phyloP scores from a whole-genome alignment of 2,329 filamentous ascomycete species.

The Claviceps humidiphila region DNA sequence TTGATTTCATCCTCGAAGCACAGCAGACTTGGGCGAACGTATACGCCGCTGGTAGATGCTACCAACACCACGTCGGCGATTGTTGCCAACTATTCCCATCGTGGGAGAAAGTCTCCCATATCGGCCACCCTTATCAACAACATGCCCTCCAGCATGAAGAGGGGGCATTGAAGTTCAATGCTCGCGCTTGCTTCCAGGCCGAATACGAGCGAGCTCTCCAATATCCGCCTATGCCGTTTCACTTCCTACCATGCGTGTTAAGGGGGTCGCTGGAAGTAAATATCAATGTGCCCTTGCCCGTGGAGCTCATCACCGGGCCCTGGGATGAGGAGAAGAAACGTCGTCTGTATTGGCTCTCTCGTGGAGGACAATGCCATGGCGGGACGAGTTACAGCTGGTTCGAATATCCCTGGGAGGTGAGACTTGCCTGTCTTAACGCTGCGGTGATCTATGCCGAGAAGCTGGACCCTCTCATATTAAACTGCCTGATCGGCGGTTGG shows the following conservation, averaged over 20 bases:
- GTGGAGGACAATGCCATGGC: conserved; percentile 22
- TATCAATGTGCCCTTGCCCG: conserved; percentile 24
- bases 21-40: conserved; percentile 33
- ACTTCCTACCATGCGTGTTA: background rate
- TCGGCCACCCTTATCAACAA: background rate
- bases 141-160: too few relatives aligned
- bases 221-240: conserved; percentile 8
- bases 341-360: conserved; percentile 33
- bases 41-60: conserved; percentile 21
- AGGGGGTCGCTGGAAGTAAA: conserved; percentile 23
- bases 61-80: conserved; percentile 14
- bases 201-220: conserved; percentile 6
- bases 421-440: too few relatives aligned
- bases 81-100: too few relatives aligned
- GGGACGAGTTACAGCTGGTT: conserved; percentile 8
- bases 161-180: too few relatives aligned
- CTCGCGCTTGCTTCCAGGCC: too few relatives aligned
- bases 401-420: background rate
- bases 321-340: conserved; percentile 26
- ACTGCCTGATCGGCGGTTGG: too few relatives aligned
- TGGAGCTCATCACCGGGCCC: conserved; percentile 26
- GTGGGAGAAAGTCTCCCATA: too few relatives aligned
- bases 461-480: too few relatives aligned
- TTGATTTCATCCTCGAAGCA: conserved; percentile 33
- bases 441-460: too few relatives aligned